Evolutionary conservation across 2,329 filamentous ascomycete genomes (phyloP).

Genomic region (Colletotrichum camelliae): DNA sequence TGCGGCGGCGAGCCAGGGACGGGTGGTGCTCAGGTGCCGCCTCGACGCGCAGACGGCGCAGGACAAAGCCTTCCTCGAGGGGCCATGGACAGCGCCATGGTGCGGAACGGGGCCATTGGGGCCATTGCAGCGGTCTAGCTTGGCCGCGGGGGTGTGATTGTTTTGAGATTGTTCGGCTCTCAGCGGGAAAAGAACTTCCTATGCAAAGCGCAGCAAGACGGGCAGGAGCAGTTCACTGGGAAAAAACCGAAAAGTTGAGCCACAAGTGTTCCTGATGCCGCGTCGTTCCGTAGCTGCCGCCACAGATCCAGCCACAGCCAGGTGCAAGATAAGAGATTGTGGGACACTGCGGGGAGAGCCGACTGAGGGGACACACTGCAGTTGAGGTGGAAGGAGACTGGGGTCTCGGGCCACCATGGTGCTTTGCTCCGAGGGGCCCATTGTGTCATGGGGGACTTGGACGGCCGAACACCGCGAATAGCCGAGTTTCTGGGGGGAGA

Average conservation of each 20-base stretch:
- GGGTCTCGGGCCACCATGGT: slow-evolving; percentile 12
- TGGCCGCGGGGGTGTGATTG: neutral
- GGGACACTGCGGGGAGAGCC: slow-evolving; percentile 8
- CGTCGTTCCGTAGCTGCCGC: slow-evolving; percentile 2
- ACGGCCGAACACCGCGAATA: slow-evolving; percentile 25
- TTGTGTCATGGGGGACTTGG: slow-evolving; percentile 18
- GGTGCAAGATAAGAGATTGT: neutral
- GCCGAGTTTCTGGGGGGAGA: slow-evolving; percentile 17
- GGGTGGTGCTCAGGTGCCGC: slow-evolving; percentile 51
- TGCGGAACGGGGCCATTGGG: slow-evolving; percentile 18
- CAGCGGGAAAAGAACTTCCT: neutral
- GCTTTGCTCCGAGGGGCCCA: slow-evolving; percentile 4
- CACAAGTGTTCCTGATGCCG: neutral
- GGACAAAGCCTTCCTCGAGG: slow-evolving; percentile 38
- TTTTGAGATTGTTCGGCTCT: neutral
- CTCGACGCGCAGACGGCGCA: slow-evolving; percentile 60
- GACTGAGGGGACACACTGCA: neutral
- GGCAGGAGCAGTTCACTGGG: neutral
- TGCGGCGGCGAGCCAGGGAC: slow-evolving; percentile 37
- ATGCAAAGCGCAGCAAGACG: neutral
- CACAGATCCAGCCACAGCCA: slow-evolving; percentile 4
- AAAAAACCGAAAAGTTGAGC: slow-evolving; percentile 4
- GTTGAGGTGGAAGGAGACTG: neutral
- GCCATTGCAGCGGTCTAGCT: neutral
- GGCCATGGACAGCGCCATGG: slow-evolving; percentile 33